Evolutionary conservation across 306 rosid genomes (phyloP).

Genomic region (Trifolium subterraneum): DNA sequence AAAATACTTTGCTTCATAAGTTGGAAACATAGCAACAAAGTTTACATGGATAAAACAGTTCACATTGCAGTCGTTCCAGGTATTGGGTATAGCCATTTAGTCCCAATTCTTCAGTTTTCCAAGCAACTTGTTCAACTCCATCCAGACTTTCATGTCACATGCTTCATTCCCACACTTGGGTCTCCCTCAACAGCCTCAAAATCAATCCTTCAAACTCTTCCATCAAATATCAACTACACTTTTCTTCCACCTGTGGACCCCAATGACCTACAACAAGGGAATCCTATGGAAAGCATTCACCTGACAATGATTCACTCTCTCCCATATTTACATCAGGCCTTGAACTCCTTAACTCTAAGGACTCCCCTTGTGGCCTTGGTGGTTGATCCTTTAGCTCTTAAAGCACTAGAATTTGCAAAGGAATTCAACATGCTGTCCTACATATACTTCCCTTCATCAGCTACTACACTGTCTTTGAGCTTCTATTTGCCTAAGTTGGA

Average conservation of each 20-base stretch:
- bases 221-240: neutral
- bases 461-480: neutral
- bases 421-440: neutral
- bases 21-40: neutral
- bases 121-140: neutral
- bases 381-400: neutral
- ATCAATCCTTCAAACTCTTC: neutral
- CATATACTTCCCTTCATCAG: neutral
- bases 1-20: neutral
- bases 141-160: neutral
- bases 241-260: neutral
- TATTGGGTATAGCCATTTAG: neutral
- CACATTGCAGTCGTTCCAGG: neutral
- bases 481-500: conserved; percentile 19
- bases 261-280: neutral
- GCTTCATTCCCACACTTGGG: neutral
- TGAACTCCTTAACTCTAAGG: neutral
- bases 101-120: neutral
- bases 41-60: neutral
- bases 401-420: neutral
- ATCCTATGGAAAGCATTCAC: neutral
- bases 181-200: neutral
- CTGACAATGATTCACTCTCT: neutral
- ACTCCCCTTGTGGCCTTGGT: neutral
- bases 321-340: neutral